Base-by-base conservation (phyloP, 805 yeast species). In the Myxozyma udenii region DNA sequence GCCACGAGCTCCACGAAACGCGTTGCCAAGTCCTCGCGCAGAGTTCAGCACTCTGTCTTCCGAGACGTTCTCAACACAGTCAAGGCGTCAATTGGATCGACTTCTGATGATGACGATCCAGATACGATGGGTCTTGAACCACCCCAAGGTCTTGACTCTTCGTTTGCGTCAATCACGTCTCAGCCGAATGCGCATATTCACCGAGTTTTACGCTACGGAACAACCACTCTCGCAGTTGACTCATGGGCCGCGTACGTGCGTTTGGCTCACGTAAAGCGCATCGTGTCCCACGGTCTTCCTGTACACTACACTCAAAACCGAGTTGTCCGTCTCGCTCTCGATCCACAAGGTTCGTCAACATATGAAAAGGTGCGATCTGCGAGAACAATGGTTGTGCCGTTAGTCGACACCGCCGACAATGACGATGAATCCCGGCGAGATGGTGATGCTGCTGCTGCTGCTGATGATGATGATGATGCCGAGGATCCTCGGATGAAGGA, bases 61-160 rank as follows among this genome's bases (percentile, higher is more conserved):
- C 57, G 64, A 3, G 64, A 61, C 40, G 53, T 61, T 11, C 44
- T 58, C 28, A 58, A 48, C n/a, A 61, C 64, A 2, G 64, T 61
- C 4, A 44, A 36, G n/a, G 12, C 44, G 4, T 51, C 60, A 3
- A 39, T 55, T 6, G 50, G 45, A 16, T n/a, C 42, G 1, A 9
- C 41, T 1, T 26, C 44, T 16, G 28, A 41, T 9, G 46, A 44
- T 2, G 46, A 41, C 9, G 50, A 52, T 6, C 19, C 19, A 11
- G 46, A 58, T 25, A 48, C 41, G 9, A 36, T 44, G 33, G 43
- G 48, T 5, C 30, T 48, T 23, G 53, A 41, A 21, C 26, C 47
- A 33, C 51, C 48, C 32, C n/a, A n/a, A n/a, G 26, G 35, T 21
- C 7, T 55, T 45, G 41, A 46, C n/a, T 51, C 53, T n/a, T 46